These are phyloP conservation scores for Helotiales sp. DNA, from an alignment of 2,329 filamentous ascomycete genomes.

Conservation along the genomic window DNA sequence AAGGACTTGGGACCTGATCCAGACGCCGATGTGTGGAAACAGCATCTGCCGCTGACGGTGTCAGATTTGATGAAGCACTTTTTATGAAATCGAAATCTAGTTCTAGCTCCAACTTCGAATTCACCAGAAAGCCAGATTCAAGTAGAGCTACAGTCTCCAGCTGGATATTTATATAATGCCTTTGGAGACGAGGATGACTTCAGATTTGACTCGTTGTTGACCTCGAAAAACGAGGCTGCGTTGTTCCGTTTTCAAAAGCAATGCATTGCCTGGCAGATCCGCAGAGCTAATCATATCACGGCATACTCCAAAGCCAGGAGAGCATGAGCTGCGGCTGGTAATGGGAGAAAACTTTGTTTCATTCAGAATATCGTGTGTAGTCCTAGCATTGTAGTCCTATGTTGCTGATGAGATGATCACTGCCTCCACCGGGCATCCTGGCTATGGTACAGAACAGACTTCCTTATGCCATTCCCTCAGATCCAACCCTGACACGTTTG, in stretches of 20 bases:
- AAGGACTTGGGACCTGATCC: constrained; percentile 16
- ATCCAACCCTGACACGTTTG: no score
- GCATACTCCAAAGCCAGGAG: no score
- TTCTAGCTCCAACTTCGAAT: not conserved
- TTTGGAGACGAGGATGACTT: constrained; percentile 12
- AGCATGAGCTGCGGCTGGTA: no score
- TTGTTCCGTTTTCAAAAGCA: constrained; percentile 2
- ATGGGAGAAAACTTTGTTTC: no score
- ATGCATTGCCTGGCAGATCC: no score
- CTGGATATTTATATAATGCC: not conserved
- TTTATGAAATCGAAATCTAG: not conserved
- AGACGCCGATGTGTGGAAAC: constrained; percentile 13
- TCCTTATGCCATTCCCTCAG: no score
- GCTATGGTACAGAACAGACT: no score
- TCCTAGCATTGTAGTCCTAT: no score
- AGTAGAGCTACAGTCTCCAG: not conserved
- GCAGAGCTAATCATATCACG: no score
- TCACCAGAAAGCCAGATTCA: not conserved
- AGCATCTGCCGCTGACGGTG: constrained; percentile 4
- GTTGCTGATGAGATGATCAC: no score
- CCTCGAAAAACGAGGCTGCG: constrained; percentile 7
- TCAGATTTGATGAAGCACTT: not conserved
- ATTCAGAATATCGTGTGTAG: no score
- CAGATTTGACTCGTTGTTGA: constrained; percentile 11
- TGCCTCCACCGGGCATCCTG: no score